Evolutionary conservation across 2,329 filamentous ascomycete genomes (phyloP), one percentile per base, ranked within the genome.

Genomic region (Hymenoscyphus salicellus): DNA sequence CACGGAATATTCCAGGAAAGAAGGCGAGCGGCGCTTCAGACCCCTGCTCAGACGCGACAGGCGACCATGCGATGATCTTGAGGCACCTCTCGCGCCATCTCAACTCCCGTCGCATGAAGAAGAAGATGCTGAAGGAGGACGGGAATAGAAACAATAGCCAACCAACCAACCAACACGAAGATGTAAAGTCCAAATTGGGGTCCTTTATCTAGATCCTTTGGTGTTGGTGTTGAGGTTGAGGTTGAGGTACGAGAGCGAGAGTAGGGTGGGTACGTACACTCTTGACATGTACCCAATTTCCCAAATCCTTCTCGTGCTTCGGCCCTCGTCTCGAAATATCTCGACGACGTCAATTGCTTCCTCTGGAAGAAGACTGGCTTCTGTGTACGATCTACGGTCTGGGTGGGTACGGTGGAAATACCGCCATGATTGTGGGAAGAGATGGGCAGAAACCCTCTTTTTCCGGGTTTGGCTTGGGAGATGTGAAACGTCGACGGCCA

Each of bases 1-100:
- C 43, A n/a, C n/a, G 6, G 43, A 20, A 46, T 17, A 43, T 43
- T 43, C 41, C 16, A 43, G 14, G n/a, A 23, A 46, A 46, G 17
- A 46, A 20, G n/a, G 4, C 17, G 6, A 46, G n/a, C n/a, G 16
- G 32, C 32, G 10, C 32, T 33, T 33, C 32, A 33, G 32, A 33
- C 8, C 32, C 32, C 32, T 33, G 6, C 6, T 7, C 10, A 33
- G 32, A 33, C 36, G 36, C 36, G 36, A 38, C 36, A 38, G 36
- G 36, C 36, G 36, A 52, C 46, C 10, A 52, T 52, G 46, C 46
- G 46, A 52, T 23, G 46, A 52, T 52, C 43, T 49, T 49, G 43
- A 49, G 26, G 43, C 20, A 49, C 43, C 8, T 49, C 43, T 46
- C 41, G 32, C 33, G 36, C 36, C 33, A 36, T 36, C 33, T 38